Evolutionary conservation across 768 basidiomycete genomes (phyloP).

Genomic region (Macrolepiota dolichaula): DNA sequence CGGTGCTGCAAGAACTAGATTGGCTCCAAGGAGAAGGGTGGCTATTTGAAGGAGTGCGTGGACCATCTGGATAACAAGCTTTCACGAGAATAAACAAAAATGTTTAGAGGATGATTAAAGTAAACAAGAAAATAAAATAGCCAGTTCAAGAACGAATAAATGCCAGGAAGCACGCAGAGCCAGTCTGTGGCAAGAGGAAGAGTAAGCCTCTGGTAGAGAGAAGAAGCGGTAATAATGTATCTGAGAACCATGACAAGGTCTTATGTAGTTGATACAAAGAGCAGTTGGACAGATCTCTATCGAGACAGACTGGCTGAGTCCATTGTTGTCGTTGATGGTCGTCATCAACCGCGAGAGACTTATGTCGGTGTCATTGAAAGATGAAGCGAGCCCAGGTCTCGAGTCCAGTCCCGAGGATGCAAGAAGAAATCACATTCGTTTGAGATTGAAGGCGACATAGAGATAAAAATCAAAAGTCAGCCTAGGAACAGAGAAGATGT

Average conservation of each 20-base stretch:
- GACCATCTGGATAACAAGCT: background rate
- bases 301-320: no score
- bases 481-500: no score
- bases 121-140: background rate
- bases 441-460: no score
- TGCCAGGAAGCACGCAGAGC: background rate
- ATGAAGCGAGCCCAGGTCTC: no score
- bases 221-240: background rate
- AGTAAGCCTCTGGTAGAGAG: background rate
- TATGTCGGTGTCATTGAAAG: no score
- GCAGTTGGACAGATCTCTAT: background rate
- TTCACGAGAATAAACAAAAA: background rate
- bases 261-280: background rate
- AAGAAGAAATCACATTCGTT: no score
- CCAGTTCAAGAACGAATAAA: background rate
- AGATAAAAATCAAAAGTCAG: no score
- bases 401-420: no score
- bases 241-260: background rate
- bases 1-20: constrained; percentile 19
- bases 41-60: background rate
- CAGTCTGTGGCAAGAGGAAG: background rate
- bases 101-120: background rate
- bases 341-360: no score
- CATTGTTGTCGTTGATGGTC: no score
- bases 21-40: constrained; percentile 8